Evolutionary conservation across 192 early-diverging fungal genomes (phyloP).

Genomic region (Umbelopsis vinacea): DNA sequence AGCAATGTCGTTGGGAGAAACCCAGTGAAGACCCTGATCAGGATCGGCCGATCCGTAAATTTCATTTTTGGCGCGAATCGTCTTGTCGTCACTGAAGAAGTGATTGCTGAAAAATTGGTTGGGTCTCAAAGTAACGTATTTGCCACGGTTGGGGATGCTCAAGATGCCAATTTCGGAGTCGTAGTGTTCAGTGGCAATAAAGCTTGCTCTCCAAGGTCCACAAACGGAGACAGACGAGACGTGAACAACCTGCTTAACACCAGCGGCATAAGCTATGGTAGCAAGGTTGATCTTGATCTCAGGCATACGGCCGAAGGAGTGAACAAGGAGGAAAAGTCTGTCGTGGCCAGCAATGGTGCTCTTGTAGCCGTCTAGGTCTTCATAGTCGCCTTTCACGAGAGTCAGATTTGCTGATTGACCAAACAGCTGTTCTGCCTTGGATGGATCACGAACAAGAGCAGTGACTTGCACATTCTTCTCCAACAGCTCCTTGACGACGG

Average conservation of each 20-base stretch:
- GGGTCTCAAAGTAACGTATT: background rate
- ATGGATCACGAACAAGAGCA: background rate
- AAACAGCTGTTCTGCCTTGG: background rate
- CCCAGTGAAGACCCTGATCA: background rate
- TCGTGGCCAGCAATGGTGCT: slow-evolving; percentile 6
- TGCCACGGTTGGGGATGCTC: background rate
- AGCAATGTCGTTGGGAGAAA: slow-evolving; percentile 5
- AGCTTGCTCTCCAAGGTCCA: background rate
- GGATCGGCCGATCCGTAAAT: background rate
- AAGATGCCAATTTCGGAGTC: background rate
- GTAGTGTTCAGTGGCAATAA: background rate
- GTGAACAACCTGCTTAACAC: background rate
- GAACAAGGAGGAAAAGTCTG: slow-evolving; percentile 16
- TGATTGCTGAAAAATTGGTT: background rate
- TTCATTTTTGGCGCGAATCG: background rate
- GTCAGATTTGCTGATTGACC: background rate
- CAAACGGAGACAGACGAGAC: background rate
- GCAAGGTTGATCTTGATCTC: background rate
- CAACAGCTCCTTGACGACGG: slow-evolving; percentile 12
- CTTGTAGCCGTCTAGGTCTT: background rate
- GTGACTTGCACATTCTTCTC: background rate
- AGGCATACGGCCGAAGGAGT: background rate
- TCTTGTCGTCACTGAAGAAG: slow-evolving; percentile 2
- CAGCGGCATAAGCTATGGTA: background rate
- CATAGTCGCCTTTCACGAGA: background rate